Percentiles rank a stretch among this genome's conserved stretches.
Evolutionary conservation across 345 rosid genomes (phyloP).

Genomic region (Viola odorata): DNA sequence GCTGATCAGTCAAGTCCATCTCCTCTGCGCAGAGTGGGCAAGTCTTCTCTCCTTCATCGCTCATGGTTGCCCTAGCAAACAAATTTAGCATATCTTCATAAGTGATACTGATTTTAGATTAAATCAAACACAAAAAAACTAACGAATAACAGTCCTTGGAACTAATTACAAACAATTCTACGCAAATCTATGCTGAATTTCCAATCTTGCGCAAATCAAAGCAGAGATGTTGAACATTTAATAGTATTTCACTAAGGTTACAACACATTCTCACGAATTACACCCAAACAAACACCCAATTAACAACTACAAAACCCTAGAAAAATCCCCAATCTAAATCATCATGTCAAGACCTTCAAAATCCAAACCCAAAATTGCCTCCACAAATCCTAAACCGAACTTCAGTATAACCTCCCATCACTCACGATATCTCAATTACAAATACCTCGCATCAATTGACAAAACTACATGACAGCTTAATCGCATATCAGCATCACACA

Average conservation of each 20-base stretch:
- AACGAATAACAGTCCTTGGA: too few species aligned
- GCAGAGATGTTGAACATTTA: neutral
- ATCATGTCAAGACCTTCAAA: neutral
- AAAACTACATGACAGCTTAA: neutral
- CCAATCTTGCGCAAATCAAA: neutral
- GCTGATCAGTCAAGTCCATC: conserved; percentile 94
- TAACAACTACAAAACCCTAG: neutral
- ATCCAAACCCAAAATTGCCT: neutral
- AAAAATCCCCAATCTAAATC: conserved; percentile 3
- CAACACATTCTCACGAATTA: neutral
- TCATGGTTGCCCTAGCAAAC: conserved; percentile 47
- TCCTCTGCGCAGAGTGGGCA: conserved; percentile 92
- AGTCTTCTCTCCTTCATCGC: conserved; percentile 75
- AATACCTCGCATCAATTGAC: neutral
- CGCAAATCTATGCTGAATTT: neutral
- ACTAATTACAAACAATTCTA: too few species aligned
- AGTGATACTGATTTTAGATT: too few species aligned
- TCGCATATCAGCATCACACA: neutral
- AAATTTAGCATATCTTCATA: neutral
- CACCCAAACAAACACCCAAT: neutral
- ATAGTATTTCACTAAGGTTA: neutral
- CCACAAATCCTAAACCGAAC: neutral
- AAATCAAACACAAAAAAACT: neutral
- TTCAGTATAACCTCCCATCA: neutral
- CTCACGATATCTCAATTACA: neutral